These are phyloP conservation scores for Buxus sempervirens DNA, from an alignment of 164 flowering plant species.

Conservation along the genomic window DNA sequence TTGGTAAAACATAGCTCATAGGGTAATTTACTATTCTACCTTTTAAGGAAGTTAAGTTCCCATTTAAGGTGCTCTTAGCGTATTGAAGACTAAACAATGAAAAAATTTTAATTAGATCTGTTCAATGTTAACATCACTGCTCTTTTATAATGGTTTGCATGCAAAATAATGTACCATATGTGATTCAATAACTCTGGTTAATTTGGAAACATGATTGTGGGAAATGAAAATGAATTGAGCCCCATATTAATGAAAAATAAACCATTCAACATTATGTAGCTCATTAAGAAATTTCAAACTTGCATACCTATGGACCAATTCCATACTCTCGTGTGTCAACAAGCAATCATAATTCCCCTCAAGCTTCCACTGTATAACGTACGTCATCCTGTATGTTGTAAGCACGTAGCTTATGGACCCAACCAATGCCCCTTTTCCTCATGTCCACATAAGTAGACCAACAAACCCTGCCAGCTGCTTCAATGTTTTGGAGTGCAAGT, in stretches of 20 bases:
- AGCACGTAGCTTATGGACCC: conserved; percentile 95
- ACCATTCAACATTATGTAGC: not conserved
- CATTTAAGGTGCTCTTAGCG: not conserved
- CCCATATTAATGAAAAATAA: not conserved
- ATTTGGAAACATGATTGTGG: not conserved
- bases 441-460: conserved; percentile 92
- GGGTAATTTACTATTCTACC: not conserved
- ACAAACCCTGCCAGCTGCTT: conserved; percentile 74
- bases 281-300: not conserved
- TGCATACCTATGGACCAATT: conserved; percentile 93
- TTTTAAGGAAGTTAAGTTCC: not conserved
- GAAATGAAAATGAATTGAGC: not conserved
- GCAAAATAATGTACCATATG: not conserved
- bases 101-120: not conserved
- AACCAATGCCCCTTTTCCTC: conserved; percentile 98
- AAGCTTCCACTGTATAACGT: conserved; percentile 95
- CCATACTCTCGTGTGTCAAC: conserved; percentile 97
- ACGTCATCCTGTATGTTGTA: conserved; percentile 94
- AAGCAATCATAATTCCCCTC: conserved; percentile 88
- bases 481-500: conserved; percentile 90
- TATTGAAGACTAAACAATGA: too few species aligned
- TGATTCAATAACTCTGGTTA: not conserved
- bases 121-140: not conserved
- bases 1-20: too few species aligned
- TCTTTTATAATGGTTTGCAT: not conserved